Conservation (phyloP, 129 eudicot species). For the Smallanthus sonchifolius region DNA sequence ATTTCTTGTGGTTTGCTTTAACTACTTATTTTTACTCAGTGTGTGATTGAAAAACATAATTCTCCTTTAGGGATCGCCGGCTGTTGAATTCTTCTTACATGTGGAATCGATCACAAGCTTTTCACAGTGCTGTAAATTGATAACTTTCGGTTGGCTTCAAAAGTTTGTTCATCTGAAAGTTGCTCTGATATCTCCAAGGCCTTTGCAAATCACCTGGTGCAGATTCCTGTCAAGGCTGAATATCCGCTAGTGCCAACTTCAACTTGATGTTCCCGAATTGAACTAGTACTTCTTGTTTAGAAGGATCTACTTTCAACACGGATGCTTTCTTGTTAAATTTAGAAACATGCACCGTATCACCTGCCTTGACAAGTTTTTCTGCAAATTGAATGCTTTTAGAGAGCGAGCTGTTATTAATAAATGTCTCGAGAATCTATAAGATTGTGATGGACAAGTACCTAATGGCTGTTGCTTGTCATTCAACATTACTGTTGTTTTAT, state of each 20-base stretch:
- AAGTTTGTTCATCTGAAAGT: no score
- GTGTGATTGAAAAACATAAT: not conserved
- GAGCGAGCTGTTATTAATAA: no score
- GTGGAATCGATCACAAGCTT: no score
- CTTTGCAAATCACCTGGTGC: not conserved
- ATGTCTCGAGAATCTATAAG: not conserved
- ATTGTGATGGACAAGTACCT: slow-evolving; percentile 37
- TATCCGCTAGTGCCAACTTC: slow-evolving; percentile 60
- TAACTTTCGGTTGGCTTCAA: not conserved
- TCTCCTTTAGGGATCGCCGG: not conserved
- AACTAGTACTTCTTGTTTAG: slow-evolving; percentile 64
- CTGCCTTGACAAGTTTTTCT: slow-evolving; percentile 58
- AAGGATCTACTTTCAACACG: slow-evolving; percentile 62
- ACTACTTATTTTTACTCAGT: no score
- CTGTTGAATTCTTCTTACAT: no score
- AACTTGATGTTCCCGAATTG: slow-evolving; percentile 70
- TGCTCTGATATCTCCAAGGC: not conserved
- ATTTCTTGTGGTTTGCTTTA: no score
- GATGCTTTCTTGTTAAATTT: slow-evolving; percentile 60
- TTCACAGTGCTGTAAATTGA: not conserved
- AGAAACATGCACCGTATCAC: slow-evolving; percentile 73
- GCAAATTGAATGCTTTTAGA: slow-evolving; percentile 4
- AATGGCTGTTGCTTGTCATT: slow-evolving; percentile 22
- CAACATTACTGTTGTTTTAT: not conserved
- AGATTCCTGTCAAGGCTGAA: slow-evolving; percentile 34